Conservation (phyloP, 768 basidiomycete genomes). For the Mycena metata region DNA sequence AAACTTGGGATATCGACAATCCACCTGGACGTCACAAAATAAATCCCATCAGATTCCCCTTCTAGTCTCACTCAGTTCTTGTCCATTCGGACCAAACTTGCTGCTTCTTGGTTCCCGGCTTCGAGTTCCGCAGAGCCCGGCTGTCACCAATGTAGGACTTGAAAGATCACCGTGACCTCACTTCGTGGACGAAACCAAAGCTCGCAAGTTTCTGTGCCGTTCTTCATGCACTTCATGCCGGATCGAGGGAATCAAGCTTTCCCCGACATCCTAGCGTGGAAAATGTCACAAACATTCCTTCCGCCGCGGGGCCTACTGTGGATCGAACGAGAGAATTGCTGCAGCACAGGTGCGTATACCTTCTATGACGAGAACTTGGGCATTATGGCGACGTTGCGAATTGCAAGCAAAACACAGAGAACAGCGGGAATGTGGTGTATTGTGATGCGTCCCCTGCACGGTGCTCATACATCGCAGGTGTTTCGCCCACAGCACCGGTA, state of each 20-base stretch:
- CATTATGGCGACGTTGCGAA: conserved; percentile 26
- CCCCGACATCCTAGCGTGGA: conserved; percentile 70
- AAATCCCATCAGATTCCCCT: too few species aligned
- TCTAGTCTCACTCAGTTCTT: too few species aligned
- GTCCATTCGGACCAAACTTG: too few species aligned
- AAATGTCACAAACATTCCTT: conserved; percentile 71
- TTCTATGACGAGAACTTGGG: conserved; percentile 33
- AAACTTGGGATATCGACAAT: too few species aligned
- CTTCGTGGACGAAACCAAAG: conserved; percentile 68
- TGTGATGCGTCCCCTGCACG: too few species aligned
- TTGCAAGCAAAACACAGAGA: too few species aligned
- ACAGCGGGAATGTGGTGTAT: too few species aligned
- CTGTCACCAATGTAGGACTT: conserved; percentile 39
- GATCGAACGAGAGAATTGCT: background rate
- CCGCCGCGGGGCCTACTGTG: conserved; percentile 68
- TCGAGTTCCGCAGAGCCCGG: conserved; percentile 66
- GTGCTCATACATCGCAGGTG: too few species aligned
- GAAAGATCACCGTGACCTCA: too few species aligned
- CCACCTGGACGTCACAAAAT: too few species aligned
- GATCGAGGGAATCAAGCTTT: conserved; percentile 72
- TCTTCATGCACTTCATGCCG: conserved; percentile 74
- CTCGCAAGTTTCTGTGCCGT: conserved; percentile 64
- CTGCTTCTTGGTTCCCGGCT: too few species aligned
- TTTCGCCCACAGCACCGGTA: too few species aligned
- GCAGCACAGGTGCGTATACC: conserved; percentile 22